These are phyloP conservation scores for Mycena polygramma DNA, from an alignment of 768 basidiomycete genomes.

Conservation along the genomic window DNA sequence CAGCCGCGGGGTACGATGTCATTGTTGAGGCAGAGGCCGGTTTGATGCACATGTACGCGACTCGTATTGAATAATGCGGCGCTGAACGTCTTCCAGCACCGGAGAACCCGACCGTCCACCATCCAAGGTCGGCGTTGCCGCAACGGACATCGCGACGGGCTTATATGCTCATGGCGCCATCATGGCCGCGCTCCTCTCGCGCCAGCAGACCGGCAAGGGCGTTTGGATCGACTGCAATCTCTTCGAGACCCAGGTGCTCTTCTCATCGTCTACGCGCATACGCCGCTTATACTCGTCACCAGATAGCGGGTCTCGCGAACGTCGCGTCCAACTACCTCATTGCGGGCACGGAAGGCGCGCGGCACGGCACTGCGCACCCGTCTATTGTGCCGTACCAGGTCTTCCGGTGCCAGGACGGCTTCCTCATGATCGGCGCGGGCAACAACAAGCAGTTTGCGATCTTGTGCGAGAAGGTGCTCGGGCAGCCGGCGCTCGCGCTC, in stretches of 20 bases:
- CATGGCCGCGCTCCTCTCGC: conserved; percentile 88
- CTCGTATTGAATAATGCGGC: conserved; percentile 4
- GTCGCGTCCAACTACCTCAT: conserved; percentile 96
- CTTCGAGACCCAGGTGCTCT: conserved; percentile 86
- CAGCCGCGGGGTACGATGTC: conserved; percentile 91
- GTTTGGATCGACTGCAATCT: conserved; percentile 94
- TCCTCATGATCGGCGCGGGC: conserved; percentile 94
- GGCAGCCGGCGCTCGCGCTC: conserved; percentile 67
- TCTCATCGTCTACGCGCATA: not conserved
- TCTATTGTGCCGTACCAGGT: conserved; percentile 95
- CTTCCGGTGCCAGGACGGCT: conserved; percentile 89
- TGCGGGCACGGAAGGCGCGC: conserved; percentile 81
- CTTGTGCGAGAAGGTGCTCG: conserved; percentile 74
- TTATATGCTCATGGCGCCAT: conserved; percentile 94
- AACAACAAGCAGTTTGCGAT: conserved; percentile 90
- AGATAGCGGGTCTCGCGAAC: conserved; percentile 93
- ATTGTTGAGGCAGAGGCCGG: conserved; percentile 92
- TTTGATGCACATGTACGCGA: conserved; percentile 86
- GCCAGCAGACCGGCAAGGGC: conserved; percentile 87
- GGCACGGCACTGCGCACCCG: conserved; percentile 95
- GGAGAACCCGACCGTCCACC: conserved; percentile 90
- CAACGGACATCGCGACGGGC: conserved; percentile 89
- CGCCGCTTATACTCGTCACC: not conserved
- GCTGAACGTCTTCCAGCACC: conserved; percentile 63
- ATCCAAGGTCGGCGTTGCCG: conserved; percentile 95